A percentile compares a stretch with the other conserved stretches of the same genome.
phyloP scores from a whole-genome alignment of 331 rosid genomes.

The Saraca asoca region DNA sequence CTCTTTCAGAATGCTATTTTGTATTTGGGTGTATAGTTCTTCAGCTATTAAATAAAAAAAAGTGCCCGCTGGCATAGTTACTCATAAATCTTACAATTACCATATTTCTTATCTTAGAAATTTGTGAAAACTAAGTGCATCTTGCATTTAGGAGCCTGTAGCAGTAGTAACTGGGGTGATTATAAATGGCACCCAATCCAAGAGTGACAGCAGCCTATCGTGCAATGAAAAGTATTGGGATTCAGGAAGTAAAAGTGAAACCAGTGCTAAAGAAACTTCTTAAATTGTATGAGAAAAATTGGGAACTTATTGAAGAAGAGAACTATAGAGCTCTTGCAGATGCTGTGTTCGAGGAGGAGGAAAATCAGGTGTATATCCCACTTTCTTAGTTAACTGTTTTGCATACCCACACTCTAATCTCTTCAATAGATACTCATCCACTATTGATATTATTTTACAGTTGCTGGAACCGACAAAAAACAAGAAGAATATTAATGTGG shows the following conservation, averaged over 20 bases:
- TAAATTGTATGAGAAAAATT: constrained; percentile 70
- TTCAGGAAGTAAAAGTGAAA: constrained; percentile 63
- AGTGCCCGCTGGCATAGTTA: constrained; percentile 5
- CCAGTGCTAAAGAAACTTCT: constrained; percentile 76
- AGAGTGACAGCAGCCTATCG: constrained; percentile 55
- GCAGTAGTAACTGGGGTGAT: constrained; percentile 30
- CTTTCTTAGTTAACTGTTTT: constrained; percentile 6
- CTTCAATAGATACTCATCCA: constrained; percentile 15
- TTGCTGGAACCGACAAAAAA: constrained; percentile 40
- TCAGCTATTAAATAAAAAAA: not conserved
- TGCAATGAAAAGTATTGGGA: constrained; percentile 78
- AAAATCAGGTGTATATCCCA: constrained; percentile 50
- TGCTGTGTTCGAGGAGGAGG: constrained; percentile 84
- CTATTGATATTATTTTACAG: constrained; percentile 43
- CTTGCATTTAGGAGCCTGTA: constrained; percentile 34
- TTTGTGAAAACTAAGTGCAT: constrained; percentile 25
- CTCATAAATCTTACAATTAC: constrained; percentile 19
- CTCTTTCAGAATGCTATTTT: not conserved
- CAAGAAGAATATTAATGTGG: constrained; percentile 37
- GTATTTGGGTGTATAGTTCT: constrained; percentile 2
- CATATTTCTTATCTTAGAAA: constrained; percentile 27
- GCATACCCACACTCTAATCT: constrained; percentile 4
- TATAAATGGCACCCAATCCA: constrained; percentile 72
- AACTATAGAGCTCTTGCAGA: constrained; percentile 81
- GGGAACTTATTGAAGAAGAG: constrained; percentile 95